These are phyloP conservation scores for Plasmodium cynomolgi DNA, from an alignment of 169 alveolate genomes.

Conservation along the genomic window DNA sequence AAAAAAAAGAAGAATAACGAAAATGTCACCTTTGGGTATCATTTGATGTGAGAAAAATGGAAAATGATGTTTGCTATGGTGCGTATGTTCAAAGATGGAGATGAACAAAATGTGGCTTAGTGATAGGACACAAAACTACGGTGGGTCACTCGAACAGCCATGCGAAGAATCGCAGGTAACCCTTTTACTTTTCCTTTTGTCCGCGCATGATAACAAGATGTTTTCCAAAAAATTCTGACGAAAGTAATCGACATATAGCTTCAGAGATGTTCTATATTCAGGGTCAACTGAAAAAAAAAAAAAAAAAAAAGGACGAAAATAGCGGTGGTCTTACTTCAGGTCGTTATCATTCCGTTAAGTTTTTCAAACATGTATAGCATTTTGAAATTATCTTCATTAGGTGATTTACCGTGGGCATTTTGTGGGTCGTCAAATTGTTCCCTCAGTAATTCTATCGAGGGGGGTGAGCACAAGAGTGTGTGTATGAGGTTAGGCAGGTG, in stretches of 20 bases:
- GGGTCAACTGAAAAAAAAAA: conserved; percentile 32
- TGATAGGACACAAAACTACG: background rate
- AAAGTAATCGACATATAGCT: conserved; percentile 51
- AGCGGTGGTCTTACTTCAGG: background rate
- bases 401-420: conserved; percentile 44
- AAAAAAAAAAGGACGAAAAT: background rate
- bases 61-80: background rate
- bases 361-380: background rate
- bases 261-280: conserved; percentile 67
- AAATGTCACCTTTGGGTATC: background rate
- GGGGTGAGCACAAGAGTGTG: background rate
- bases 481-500: background rate
- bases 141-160: background rate
- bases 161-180: background rate
- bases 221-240: conserved; percentile 61
- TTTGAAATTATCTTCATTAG: background rate
- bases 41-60: background rate
- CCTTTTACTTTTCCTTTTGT: conserved; percentile 48
- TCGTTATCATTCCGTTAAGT: background rate
- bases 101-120: background rate
- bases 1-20: background rate
- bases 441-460: conserved; percentile 38
- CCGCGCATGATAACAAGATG: conserved; percentile 51
- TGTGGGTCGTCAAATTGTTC: conserved; percentile 68
- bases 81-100: background rate